Evolutionary conservation across 2,329 filamentous ascomycete species (phyloP).

Genomic region (Ophiosphaerella narmari): DNA sequence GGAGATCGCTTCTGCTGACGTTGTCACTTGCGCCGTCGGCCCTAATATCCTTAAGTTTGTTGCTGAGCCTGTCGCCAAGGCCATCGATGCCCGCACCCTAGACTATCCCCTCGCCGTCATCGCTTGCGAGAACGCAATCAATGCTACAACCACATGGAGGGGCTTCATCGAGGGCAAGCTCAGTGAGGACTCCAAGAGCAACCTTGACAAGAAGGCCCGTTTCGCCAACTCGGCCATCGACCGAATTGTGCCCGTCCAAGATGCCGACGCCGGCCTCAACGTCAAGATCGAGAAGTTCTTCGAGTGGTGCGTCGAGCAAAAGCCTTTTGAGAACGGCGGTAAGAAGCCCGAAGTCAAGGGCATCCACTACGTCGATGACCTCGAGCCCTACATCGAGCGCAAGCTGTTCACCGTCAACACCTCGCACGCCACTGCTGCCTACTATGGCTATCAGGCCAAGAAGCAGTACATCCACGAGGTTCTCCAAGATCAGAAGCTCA

Average conservation of each 20-base stretch:
- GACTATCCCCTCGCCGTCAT: constrained; percentile 82
- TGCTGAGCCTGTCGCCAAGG: constrained; percentile 92
- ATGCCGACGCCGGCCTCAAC: constrained; percentile 76
- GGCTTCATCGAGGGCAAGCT: constrained; percentile 80
- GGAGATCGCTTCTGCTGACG: constrained; percentile 83
- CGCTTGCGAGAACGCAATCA: constrained; percentile 97
- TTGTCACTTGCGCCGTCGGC: constrained; percentile 96
- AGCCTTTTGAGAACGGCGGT: constrained; percentile 73
- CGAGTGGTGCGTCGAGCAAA: constrained; percentile 95
- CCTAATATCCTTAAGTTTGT: constrained; percentile 97
- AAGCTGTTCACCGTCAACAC: constrained; percentile 99
- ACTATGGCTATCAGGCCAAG: constrained; percentile 86
- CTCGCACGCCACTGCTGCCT: constrained; percentile 91
- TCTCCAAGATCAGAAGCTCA: constrained; percentile 78
- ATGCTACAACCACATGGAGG: constrained; percentile 86
- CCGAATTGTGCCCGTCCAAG: constrained; percentile 93
- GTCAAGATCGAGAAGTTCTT: constrained; percentile 98
- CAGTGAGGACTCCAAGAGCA: constrained; percentile 66
- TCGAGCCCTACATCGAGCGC: constrained; percentile 95
- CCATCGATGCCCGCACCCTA: constrained; percentile 74
- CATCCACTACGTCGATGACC: constrained; percentile 89
- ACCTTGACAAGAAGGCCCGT: constrained; percentile 74
- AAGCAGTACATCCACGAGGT: constrained; percentile 91
- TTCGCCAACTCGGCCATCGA: constrained; percentile 99
- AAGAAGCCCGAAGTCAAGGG: constrained; percentile 77